A percentile compares a stretch with the other conserved stretches of the same genome.
Conservation (phyloP, 306 rosid genomes). For the Prunus padus region DNA sequence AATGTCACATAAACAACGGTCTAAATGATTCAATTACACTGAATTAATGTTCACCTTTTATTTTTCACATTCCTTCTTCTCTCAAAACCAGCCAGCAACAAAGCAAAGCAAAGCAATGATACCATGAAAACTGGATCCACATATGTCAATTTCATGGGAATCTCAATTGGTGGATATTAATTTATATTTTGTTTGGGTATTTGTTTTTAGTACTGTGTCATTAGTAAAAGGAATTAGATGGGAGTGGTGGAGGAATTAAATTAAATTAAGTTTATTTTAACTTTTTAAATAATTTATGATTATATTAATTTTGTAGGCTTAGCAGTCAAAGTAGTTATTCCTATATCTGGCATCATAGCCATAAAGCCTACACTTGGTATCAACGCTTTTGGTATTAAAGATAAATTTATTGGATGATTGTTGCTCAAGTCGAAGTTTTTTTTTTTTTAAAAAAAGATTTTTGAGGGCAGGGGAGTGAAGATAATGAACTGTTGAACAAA, state of each 20-base stretch:
- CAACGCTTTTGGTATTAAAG: background rate
- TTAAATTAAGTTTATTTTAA: background rate
- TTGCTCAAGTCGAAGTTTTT: background rate
- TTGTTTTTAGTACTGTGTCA: background rate
- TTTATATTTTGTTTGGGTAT: slow-evolving; percentile 18
- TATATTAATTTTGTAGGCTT: background rate
- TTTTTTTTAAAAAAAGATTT: too few relatives aligned
- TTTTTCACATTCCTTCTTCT: slow-evolving; percentile 21
- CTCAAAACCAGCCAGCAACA: slow-evolving; percentile 28
- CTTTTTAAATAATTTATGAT: too few relatives aligned
- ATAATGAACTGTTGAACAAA: too few relatives aligned
- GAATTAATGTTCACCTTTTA: background rate
- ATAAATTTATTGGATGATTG: background rate
- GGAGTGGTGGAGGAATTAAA: background rate
- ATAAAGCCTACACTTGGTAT: background rate
- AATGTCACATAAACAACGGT: background rate
- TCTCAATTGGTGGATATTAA: slow-evolving; percentile 42
- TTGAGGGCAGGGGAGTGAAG: too few relatives aligned
- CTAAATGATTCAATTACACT: background rate
- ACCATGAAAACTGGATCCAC: slow-evolving; percentile 29
- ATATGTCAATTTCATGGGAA: slow-evolving; percentile 32
- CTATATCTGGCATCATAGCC: background rate
- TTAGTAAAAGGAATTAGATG: background rate
- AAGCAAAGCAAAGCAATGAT: slow-evolving; percentile 34
- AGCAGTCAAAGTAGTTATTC: background rate